Conservation (phyloP, 768 basidiomycete species). For the Russula sp. region DNA sequence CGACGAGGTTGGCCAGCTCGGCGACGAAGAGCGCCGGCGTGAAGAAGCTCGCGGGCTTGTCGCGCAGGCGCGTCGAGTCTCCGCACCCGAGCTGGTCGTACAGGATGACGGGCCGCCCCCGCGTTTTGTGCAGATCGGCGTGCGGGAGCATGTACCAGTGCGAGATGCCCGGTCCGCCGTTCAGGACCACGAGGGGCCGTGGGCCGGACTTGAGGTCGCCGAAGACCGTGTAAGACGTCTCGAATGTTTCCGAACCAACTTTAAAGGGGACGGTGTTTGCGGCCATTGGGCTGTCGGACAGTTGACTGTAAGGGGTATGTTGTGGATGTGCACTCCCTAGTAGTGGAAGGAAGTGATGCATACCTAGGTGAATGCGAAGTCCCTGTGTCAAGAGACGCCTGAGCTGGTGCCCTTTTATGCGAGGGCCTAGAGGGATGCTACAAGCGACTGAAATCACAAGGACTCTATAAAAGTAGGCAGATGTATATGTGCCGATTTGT, state of each 20-base stretch:
- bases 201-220: slow-evolving; percentile 3
- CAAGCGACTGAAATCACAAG: neutral
- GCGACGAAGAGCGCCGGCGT: slow-evolving; percentile 44
- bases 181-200: slow-evolving; percentile 4
- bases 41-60: slow-evolving; percentile 46
- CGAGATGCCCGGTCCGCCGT: slow-evolving; percentile 14
- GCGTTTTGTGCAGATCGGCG: neutral
- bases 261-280: slow-evolving; percentile 19
- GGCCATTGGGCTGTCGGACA: neutral
- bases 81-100: slow-evolving; percentile 49
- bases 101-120: neutral
- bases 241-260: slow-evolving; percentile 13
- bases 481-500: neutral
- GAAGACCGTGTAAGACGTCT: slow-evolving; percentile 10
- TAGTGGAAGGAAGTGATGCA: neutral
- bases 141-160: slow-evolving; percentile 13
- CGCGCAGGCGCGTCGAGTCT: slow-evolving; percentile 47
- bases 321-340: neutral
- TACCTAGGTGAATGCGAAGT: too few relatives aligned
- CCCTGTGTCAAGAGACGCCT: neutral
- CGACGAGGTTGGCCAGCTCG: slow-evolving; percentile 41
- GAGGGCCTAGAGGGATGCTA: too few relatives aligned
- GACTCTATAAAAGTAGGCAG: neutral
- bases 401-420: neutral
- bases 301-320: too few relatives aligned